phyloP scores from a whole-genome alignment of 805 yeast species.

The Candida odintsovae region DNA sequence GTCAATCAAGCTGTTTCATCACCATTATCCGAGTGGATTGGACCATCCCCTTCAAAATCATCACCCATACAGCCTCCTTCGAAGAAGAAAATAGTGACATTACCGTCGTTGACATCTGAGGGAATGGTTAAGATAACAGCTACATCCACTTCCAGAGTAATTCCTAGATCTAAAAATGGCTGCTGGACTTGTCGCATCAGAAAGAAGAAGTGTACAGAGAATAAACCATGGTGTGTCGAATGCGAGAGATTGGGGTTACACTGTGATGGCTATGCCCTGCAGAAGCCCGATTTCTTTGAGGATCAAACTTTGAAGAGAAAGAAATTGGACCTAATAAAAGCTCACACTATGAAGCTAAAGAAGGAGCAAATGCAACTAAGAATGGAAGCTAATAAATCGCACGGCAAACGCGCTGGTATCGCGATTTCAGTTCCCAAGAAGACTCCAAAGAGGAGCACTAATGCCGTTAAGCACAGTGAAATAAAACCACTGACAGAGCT shows the following conservation, averaged over 20 bases:
- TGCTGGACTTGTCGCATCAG: slow-evolving; percentile 79
- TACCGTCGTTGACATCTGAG: neutral
- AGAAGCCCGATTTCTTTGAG: slow-evolving; percentile 51
- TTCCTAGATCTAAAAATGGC: slow-evolving; percentile 48
- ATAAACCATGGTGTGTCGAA: slow-evolving; percentile 52
- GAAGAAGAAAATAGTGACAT: neutral
- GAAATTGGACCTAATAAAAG: slow-evolving; percentile 46
- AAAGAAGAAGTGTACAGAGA: slow-evolving; percentile 68
- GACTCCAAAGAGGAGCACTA: neutral
- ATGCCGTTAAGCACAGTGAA: too few species aligned
- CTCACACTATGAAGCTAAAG: slow-evolving; percentile 31
- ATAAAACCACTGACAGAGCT: neutral
- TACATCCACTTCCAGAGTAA: slow-evolving; percentile 2
- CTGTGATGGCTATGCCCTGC: slow-evolving; percentile 51
- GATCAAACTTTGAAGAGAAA: slow-evolving; percentile 34
- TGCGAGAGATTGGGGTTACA: slow-evolving; percentile 49
- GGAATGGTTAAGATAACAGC: neutral
- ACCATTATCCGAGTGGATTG: neutral
- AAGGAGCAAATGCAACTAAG: slow-evolving; percentile 31
- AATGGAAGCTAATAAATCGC: slow-evolving; percentile 1
- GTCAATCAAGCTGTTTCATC: neutral
- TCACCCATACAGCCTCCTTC: neutral
- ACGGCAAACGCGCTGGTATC: too few species aligned
- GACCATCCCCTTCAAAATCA: neutral
- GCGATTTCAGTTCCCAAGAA: neutral